These are phyloP conservation scores for Ustilago shanxiensis DNA, from an alignment of 1,284 basidiomycete genomes.

Conservation along the genomic window DNA sequence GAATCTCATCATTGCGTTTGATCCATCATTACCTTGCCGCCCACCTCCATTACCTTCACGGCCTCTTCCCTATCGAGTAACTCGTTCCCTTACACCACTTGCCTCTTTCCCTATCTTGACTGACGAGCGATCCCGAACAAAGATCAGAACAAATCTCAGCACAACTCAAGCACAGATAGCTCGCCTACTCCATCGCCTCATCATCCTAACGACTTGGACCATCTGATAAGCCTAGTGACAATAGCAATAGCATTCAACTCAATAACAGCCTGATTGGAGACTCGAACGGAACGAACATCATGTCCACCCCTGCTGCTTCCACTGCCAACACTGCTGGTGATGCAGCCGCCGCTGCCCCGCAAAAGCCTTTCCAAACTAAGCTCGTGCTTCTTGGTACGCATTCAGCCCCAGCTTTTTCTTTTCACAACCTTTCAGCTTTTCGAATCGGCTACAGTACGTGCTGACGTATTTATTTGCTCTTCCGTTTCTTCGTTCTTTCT, in stretches of 20 bases:
- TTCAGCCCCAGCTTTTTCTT: background rate
- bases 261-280: background rate
- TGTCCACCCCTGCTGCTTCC: slow-evolving; percentile 34
- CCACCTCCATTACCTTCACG: background rate
- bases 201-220: background rate
- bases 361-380: slow-evolving; percentile 69
- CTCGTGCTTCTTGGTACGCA: slow-evolving; percentile 65
- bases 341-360: slow-evolving; percentile 44
- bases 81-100: too few relatives aligned
- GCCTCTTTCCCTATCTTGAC: too few relatives aligned
- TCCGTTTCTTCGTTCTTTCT: background rate
- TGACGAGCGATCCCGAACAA: too few relatives aligned
- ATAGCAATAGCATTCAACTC: background rate
- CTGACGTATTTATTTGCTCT: too few relatives aligned
- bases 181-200: background rate
- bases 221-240: background rate
- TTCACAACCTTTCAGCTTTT: background rate
- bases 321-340: slow-evolving; percentile 21
- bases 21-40: background rate
- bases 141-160: too few relatives aligned
- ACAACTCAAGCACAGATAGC: too few relatives aligned
- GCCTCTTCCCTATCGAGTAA: too few relatives aligned
- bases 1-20: background rate
- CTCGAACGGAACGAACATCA: background rate
- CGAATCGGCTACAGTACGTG: background rate